Conservation (phyloP, 2,329 filamentous ascomycete species). For the Colletotrichum kahawae region DNA sequence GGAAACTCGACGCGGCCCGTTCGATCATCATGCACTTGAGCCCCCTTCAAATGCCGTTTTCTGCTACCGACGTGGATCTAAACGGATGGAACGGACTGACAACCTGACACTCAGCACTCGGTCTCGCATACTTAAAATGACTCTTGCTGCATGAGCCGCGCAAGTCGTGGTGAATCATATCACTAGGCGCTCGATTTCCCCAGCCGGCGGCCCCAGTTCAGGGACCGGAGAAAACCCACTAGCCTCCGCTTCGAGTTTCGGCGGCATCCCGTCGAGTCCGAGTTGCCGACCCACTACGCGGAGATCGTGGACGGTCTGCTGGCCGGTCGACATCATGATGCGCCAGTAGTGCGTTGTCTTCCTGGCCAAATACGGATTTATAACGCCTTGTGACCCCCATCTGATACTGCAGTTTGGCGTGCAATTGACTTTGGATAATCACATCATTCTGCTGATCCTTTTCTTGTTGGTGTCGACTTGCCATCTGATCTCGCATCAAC, state of each 20-base stretch:
- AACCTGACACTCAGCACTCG: background rate
- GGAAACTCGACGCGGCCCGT: background rate
- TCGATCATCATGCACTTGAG: background rate
- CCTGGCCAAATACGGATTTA: background rate
- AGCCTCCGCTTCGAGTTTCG: background rate
- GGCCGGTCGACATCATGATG: background rate
- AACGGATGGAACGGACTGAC: background rate
- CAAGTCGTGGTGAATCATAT: background rate
- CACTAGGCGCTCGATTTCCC: background rate
- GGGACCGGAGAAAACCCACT: conserved; percentile 3
- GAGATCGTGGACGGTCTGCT: background rate
- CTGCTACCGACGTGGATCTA: background rate
- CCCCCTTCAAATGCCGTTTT: background rate
- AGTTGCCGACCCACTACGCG: conserved; percentile 2
- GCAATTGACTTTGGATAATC: background rate
- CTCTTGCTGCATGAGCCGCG: background rate
- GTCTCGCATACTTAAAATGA: background rate
- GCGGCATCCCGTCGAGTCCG: conserved; percentile 6
- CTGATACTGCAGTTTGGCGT: background rate
- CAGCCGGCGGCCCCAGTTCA: background rate
- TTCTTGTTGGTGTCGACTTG: background rate
- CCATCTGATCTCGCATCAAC: background rate
- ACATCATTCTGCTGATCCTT: background rate
- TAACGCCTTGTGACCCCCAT: background rate
- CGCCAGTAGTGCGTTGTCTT: background rate